Conservation (phyloP, 2,329 filamentous ascomycete genomes). For the Laburnicola sp. region DNA sequence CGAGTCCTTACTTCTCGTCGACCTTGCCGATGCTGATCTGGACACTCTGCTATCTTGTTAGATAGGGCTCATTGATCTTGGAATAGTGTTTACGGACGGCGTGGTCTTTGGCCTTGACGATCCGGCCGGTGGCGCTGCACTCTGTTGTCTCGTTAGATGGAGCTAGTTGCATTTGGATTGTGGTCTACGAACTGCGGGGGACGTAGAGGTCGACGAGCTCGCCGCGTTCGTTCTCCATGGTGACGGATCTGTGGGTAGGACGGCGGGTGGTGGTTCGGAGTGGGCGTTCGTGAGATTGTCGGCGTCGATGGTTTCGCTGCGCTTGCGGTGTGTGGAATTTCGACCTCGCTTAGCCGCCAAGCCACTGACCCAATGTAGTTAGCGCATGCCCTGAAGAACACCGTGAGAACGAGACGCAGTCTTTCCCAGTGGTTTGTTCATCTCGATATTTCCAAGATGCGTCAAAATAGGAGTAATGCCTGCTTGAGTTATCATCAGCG, state of each 20-base stretch:
- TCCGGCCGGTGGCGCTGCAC: constrained; percentile 3
- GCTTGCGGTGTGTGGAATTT: constrained; percentile 22
- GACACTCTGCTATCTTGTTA: too few relatives aligned
- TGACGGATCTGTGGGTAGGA: constrained; percentile 33
- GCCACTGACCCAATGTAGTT: too few relatives aligned
- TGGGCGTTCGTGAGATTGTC: constrained; percentile 32
- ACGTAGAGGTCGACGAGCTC: constrained; percentile 5
- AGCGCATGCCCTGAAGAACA: too few relatives aligned
- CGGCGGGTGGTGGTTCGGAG: constrained; percentile 26
- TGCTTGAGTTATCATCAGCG: too few relatives aligned
- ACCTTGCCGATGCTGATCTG: constrained; percentile 5
- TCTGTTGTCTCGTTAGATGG: neutral
- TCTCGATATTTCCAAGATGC: too few relatives aligned
- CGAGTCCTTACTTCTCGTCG: too few relatives aligned
- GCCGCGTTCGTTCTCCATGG: constrained; percentile 6
- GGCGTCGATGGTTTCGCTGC: constrained; percentile 22
- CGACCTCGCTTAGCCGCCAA: constrained; percentile 8
- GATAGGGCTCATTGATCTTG: too few relatives aligned
- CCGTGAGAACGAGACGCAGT: too few relatives aligned
- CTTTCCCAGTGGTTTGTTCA: too few relatives aligned
- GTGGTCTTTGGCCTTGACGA: constrained; percentile 1
- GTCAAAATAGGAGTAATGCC: too few relatives aligned
- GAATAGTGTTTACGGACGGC: too few relatives aligned
- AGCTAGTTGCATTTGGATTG: neutral
- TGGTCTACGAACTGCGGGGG: neutral